A percentile compares a stretch with the other conserved stretches of the same genome.
phyloP scores from a whole-genome alignment of 768 basidiomycete species.

The Pisolithus microcarpus region DNA sequence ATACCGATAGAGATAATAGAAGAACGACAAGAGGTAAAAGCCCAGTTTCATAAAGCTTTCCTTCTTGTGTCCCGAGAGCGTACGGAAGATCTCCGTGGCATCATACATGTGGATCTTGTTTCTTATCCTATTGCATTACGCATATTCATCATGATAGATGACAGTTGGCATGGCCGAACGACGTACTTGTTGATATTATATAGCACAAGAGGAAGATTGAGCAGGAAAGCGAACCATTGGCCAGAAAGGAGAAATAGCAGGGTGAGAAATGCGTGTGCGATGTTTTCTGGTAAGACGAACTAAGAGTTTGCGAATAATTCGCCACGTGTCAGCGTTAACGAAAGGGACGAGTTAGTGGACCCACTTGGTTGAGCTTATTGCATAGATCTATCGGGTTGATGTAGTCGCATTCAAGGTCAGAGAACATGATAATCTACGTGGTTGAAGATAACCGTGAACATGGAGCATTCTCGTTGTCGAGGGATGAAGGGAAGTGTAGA shows the following conservation, averaged over 20 bases:
- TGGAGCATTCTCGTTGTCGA: not conserved
- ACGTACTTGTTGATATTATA: constrained; percentile 94
- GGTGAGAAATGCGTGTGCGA: constrained; percentile 87
- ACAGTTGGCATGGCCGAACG: not conserved
- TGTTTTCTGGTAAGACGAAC: constrained; percentile 98
- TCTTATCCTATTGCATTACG: constrained; percentile 54
- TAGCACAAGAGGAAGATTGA: constrained; percentile 83
- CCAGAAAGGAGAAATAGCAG: constrained; percentile 87
- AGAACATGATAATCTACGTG: constrained; percentile 97
- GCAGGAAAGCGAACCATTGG: constrained; percentile 89
- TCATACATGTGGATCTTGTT: constrained; percentile 98
- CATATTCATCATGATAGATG: not conserved
- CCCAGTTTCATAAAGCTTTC: constrained; percentile 94
- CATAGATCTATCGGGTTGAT: constrained; percentile 99
- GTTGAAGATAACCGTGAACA: not conserved
- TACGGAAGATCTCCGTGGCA: constrained; percentile 98
- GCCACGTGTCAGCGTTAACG: not conserved
- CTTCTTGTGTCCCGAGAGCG: constrained; percentile 88
- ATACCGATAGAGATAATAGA: constrained; percentile 86
- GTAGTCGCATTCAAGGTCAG: constrained; percentile 98
- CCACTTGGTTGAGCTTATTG: constrained; percentile 96
- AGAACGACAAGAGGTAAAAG: constrained; percentile 87
- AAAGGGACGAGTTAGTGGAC: constrained; percentile 7
- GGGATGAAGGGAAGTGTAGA: not conserved
- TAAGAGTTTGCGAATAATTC: constrained; percentile 24